These are phyloP conservation scores for Debaryomyces nepalensis DNA, from an alignment of 1,139 yeast genomes.

Conservation along the genomic window DNA sequence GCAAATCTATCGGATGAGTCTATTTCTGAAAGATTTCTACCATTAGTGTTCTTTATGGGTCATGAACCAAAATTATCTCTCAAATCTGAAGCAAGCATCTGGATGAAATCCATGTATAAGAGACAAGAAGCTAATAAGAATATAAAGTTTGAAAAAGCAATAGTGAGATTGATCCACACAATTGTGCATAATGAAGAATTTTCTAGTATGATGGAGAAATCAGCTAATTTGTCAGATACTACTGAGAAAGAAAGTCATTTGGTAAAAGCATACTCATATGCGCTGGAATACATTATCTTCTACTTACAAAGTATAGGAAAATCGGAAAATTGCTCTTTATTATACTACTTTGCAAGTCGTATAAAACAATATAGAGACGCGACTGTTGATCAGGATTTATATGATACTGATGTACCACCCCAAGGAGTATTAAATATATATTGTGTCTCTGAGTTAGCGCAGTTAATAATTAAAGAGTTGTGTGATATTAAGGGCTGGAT, in stretches of 20 bases:
- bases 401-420: conserved; percentile 31
- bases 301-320: conserved; percentile 65
- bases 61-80: conserved; percentile 67
- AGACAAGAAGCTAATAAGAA: conserved; percentile 47
- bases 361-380: conserved; percentile 79
- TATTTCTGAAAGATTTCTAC: conserved; percentile 68
- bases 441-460: conserved; percentile 73
- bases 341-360: conserved; percentile 78
- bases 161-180: conserved; percentile 70
- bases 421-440: conserved; percentile 52
- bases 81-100: conserved; percentile 59
- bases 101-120: conserved; percentile 69
- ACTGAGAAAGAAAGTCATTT: conserved; percentile 21
- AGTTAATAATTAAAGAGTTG: conserved; percentile 61
- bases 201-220: conserved; percentile 41
- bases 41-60: conserved; percentile 73
- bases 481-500: conserved; percentile 69
- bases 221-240: conserved; percentile 23
- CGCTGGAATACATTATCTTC: conserved; percentile 61
- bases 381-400: conserved; percentile 41
- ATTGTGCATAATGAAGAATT: conserved; percentile 79
- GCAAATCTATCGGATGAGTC: conserved; percentile 53
- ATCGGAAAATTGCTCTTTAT: conserved; percentile 68
- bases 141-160: conserved; percentile 62
- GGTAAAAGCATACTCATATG: conserved; percentile 53